Evolutionary conservation across 1,284 basidiomycete genomes (phyloP), one percentile per base, ranked within the genome.

Genomic region (Ceratobasidium sp.): DNA sequence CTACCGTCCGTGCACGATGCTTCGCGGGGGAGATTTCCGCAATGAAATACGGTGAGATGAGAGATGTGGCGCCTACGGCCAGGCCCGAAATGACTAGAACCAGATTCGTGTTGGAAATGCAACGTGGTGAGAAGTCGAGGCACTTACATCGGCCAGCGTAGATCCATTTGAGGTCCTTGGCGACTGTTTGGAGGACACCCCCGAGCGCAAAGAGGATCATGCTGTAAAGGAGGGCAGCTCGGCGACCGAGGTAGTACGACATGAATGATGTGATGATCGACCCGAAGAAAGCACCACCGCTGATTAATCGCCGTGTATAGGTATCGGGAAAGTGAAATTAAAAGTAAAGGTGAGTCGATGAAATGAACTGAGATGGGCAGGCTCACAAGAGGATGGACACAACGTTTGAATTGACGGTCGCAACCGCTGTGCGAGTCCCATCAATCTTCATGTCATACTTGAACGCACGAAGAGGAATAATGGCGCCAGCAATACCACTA

Each of bases 381-480:
- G 43, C 70, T 40, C 20, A 69, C 70, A 67, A 71, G 42, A 69
- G 68, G 10, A 71, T 65, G n/a, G 70, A 71, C 0, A 69, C 70
- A 27, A 71, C 69, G 25, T 71, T 71, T 10, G 57, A 69, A 31
- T 64, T 67, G 50, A 69, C 54, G 6, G 53, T 55, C 1, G 70
- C 70, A n/a, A 64, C 54, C 27, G 62, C 53, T 8, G 55, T 43
- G 25, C 50, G 53, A 2, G 58, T 56, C 17, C 70, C 70, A 20
- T 55, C 38, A 25, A 71, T 69, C n/a, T 67, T 52, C 43, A 71
- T 69, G 25, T 60, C 40, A 15, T 58, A 35, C 32, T 71, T 60
- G 54, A 71, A 71, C 25, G 68, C 69, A 20, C 68, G 68, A 8
- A 71, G 68, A 3, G 69, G 68, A 22, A 71, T 71, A 20, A 53